Conservation (phyloP, 495 filamentous ascomycete genomes). For the Tuber microsphaerosporum region DNA sequence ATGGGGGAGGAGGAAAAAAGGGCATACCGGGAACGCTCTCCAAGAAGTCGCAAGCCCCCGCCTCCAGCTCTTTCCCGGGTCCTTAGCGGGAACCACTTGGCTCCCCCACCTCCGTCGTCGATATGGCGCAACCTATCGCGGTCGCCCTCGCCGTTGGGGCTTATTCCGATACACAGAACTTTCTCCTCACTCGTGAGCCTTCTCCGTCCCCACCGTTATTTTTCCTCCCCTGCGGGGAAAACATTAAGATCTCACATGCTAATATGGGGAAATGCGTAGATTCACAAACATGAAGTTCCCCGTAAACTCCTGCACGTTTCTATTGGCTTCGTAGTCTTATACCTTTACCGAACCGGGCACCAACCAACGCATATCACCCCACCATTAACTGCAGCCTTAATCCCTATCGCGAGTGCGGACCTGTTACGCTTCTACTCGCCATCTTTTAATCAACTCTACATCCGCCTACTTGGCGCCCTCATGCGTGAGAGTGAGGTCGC, state of each 20-base stretch:
- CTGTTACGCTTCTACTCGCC: conserved; percentile 71
- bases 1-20: conserved; percentile 6
- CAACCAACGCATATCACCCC: conserved; percentile 71
- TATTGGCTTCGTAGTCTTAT: conserved; percentile 86
- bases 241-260: conserved; percentile 5
- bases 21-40: conserved; percentile 27
- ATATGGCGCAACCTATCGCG: conserved; percentile 72
- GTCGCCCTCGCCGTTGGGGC: conserved; percentile 80
- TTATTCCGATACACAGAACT: conserved; percentile 85
- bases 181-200: conserved; percentile 58
- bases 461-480: conserved; percentile 70
- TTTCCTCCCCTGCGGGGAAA: background rate
- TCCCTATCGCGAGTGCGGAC: conserved; percentile 84
- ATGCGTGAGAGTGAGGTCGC: conserved; percentile 95
- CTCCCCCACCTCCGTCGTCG: conserved; percentile 9
- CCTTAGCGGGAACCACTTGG: conserved; percentile 17
- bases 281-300: conserved; percentile 69
- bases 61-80: conserved; percentile 20
- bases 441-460: conserved; percentile 79
- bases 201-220: background rate
- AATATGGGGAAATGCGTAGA: conserved; percentile 29
- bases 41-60: conserved; percentile 15
- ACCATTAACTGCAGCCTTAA: conserved; percentile 67
- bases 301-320: conserved; percentile 78
- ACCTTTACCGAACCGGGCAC: conserved; percentile 68